Conservation (phyloP, 441 rosid genomes). For the Erodium moschatum region DNA sequence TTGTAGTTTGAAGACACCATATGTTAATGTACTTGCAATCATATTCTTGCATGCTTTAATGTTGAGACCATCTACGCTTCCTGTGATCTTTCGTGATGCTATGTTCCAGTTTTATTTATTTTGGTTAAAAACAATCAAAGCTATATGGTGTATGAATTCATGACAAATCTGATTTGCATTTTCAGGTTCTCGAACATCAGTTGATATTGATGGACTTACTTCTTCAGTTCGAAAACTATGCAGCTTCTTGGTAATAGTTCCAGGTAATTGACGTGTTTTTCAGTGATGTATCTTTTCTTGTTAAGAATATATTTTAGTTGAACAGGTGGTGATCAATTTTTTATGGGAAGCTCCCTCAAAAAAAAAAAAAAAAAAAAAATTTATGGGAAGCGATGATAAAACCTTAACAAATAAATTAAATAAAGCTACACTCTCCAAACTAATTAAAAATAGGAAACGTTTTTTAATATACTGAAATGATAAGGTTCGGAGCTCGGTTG, state of each 20-base stretch:
- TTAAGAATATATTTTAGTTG: background rate
- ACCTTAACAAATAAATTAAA: too few relatives aligned
- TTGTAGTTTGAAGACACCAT: too few relatives aligned
- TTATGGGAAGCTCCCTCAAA: too few relatives aligned
- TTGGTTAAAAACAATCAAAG: background rate
- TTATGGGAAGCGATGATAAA: too few relatives aligned
- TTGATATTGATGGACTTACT: constrained; percentile 44
- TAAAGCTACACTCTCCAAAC: too few relatives aligned
- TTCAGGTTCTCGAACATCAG: constrained; percentile 37
- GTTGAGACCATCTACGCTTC: background rate
- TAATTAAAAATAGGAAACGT: too few relatives aligned
- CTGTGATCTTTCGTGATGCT: background rate
- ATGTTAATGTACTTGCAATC: background rate
- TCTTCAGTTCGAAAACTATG: constrained; percentile 58
- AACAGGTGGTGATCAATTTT: background rate
- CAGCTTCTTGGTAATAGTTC: constrained; percentile 69
- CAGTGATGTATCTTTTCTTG: background rate
- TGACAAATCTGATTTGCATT: constrained; percentile 13
- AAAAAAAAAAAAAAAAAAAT: too few relatives aligned
- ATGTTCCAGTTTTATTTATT: background rate
- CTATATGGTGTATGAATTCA: background rate
- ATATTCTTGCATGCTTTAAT: background rate
- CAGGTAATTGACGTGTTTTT: constrained; percentile 42
- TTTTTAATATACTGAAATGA: too few relatives aligned
- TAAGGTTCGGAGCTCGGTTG: too few relatives aligned